These are phyloP conservation scores for Schoenoplectus triqueter DNA, from an alignment of 202 grass and related monocot genomes.

Conservation along the genomic window DNA sequence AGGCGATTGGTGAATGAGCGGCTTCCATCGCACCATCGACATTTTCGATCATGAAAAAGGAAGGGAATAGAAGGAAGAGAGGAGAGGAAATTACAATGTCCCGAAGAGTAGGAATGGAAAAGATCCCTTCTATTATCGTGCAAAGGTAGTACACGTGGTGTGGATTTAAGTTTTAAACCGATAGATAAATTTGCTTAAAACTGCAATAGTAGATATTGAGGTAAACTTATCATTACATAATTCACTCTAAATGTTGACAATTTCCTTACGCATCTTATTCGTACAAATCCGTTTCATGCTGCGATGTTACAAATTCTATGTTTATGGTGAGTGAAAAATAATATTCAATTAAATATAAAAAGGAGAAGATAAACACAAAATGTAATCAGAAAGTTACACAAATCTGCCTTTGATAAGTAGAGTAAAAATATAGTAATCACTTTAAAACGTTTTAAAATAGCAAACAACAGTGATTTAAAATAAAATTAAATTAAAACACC, in stretches of 20 bases:
- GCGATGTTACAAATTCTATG: too few species aligned
- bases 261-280: background rate
- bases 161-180: background rate
- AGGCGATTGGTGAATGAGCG: conserved; percentile 36
- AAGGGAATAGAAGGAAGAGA: background rate
- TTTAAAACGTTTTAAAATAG: too few species aligned
- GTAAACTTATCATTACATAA: background rate
- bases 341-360: background rate
- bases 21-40: conserved; percentile 47
- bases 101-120: background rate
- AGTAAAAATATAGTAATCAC: too few species aligned
- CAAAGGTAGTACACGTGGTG: background rate
- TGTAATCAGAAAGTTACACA: too few species aligned
- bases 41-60: conserved; percentile 19
- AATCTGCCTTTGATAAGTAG: too few species aligned
- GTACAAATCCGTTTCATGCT: background rate
- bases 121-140: background rate
- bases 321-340: background rate
- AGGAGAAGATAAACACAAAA: too few species aligned
- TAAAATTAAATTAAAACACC: too few species aligned
- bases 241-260: background rate
- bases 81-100: background rate
- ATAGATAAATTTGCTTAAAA: background rate
- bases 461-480: too few species aligned
- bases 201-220: background rate